Evolutionary conservation across 257 asterid genomes (phyloP), one percentile per base, ranked within the genome.

Genomic region (Anisodus tanguticus): DNA sequence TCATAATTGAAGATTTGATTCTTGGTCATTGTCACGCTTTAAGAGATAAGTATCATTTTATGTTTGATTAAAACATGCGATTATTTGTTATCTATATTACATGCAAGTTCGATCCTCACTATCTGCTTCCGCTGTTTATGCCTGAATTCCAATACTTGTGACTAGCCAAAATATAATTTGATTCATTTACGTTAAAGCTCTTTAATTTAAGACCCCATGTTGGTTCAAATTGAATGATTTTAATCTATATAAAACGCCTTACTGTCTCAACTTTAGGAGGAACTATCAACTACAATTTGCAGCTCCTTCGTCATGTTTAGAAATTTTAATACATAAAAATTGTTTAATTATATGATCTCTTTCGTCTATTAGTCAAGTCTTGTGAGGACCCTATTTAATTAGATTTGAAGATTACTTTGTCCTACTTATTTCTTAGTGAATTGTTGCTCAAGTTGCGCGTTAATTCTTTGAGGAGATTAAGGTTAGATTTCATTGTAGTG

Each of bases 401-500:
- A 49, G 12, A 51, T 51, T 76, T 76, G 63, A 51, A 76, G 81
- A 76, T 76, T 49, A 49, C 11, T 76, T 76, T 51, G 45, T 76
- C 41, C 41, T 43, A 13, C 55, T 80, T 9, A 12, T 81, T 59
- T 60, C 22, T 64, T 13, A 60, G 58, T 58, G 70, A 59, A 60
- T 13, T 80, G 43, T 80, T 12, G 43, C 43, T 62, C 1, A 49
- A 60, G 55, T 2, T 60, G 3, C 19, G 59, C 10, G 58, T 19
- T 72, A 72, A 81, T 59, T 80, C 74, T 80, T 11, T 19, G 47
- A 80, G 41, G 6, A 22, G 74, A 62, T 80, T 43, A 62, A 64
- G 47, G 76, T 81, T 62, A 62, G 76, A 62, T 81, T 81, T 81
- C 57, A 59, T 12, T 81, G 84, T 12, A 62, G 76, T 62, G 37